phyloP scores from a whole-genome alignment of 2,329 filamentous ascomycete genomes.

The Verticillium alfalfae region DNA sequence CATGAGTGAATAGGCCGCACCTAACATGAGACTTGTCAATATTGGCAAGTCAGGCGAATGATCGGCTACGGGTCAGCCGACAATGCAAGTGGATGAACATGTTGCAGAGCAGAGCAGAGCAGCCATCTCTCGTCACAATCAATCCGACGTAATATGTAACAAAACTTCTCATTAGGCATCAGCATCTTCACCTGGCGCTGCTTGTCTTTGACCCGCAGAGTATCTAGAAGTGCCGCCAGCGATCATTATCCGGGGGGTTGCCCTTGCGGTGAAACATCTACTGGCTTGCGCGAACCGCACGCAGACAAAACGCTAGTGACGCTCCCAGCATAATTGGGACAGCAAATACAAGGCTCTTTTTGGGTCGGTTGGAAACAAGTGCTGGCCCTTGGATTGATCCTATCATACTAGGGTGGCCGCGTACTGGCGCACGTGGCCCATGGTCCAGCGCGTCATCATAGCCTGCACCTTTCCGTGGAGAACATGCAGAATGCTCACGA shows the following conservation, averaged over 20 bases:
- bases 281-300: neutral
- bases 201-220: constrained; percentile 1
- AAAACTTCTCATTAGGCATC: neutral
- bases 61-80: too few relatives aligned
- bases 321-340: neutral
- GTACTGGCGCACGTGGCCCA: neutral
- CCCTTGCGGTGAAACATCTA: neutral
- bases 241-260: neutral
- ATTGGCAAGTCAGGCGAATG: too few relatives aligned
- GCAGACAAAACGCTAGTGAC: neutral
- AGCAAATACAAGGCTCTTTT: neutral
- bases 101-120: too few relatives aligned
- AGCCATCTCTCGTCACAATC: too few relatives aligned
- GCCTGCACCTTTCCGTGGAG: neutral
- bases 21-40: too few relatives aligned
- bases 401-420: neutral
- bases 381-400: neutral
- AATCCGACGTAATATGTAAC: neutral
- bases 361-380: neutral
- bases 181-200: neutral
- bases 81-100: too few relatives aligned
- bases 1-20: too few relatives aligned
- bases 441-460: neutral
- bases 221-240: neutral
- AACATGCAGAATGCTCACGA: neutral